A percentile compares a stretch with the other conserved stretches of the same genome.
phyloP scores from a whole-genome alignment of 805 yeast species.

The Candida gorgasii region DNA sequence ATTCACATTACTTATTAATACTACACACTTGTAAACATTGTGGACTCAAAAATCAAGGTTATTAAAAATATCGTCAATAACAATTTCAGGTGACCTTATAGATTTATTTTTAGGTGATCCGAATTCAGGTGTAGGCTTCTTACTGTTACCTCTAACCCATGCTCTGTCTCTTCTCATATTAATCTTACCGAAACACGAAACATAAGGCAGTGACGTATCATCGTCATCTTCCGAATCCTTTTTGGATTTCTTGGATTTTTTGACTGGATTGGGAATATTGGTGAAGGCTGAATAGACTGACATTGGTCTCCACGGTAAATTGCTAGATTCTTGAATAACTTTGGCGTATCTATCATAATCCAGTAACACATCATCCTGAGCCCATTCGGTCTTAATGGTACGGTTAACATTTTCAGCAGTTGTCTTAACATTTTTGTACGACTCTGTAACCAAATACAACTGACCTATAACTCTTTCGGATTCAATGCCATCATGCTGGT shows the following conservation, averaged over 20 bases:
- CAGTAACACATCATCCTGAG: not conserved
- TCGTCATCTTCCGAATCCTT: not conserved
- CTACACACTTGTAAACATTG: too few species aligned
- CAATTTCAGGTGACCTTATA: too few species aligned
- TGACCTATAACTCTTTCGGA: conserved; percentile 5
- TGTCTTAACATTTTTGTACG: not conserved
- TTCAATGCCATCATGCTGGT: conserved; percentile 1
- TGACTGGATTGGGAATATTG: conserved; percentile 24
- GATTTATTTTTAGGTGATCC: not conserved
- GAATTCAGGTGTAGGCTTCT: conserved; percentile 3
- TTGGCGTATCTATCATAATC: conserved; percentile 14
- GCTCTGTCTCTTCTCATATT: conserved; percentile 42
- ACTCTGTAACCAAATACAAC: not conserved
- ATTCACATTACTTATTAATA: not conserved
- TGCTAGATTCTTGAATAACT: conserved; percentile 8
- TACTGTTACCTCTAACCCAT: conserved; percentile 32
- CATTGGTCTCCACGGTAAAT: conserved; percentile 30
- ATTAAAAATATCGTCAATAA: too few species aligned
- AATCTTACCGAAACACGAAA: conserved; percentile 40
- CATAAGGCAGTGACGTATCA: conserved; percentile 21
- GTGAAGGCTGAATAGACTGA: conserved; percentile 35
- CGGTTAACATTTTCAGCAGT: conserved; percentile 11
- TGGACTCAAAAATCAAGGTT: too few species aligned
- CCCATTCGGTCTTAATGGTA: conserved; percentile 18
- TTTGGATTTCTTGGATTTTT: conserved; percentile 16